phyloP scores from a whole-genome alignment of 2,329 filamentous ascomycete species.

The Tolypocladium tropicale region DNA sequence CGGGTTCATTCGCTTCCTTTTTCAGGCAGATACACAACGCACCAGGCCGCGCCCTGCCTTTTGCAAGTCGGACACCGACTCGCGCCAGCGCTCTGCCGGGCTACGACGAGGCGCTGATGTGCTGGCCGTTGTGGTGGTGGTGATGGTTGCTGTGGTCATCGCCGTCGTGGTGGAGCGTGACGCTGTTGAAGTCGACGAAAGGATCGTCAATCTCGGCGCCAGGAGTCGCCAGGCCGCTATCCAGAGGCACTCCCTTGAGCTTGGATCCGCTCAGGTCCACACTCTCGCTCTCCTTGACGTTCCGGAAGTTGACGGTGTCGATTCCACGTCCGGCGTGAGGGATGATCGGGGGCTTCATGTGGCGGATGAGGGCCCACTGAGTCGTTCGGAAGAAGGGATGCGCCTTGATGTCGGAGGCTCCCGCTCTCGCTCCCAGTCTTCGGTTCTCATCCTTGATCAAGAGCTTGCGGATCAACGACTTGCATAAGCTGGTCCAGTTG shows the following conservation, averaged over 20 bases:
- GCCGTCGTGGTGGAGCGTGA: slow-evolving; percentile 92
- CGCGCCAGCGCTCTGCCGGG: not conserved
- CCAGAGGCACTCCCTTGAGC: slow-evolving; percentile 72
- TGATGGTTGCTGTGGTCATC: slow-evolving; percentile 49
- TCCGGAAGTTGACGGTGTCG: slow-evolving; percentile 94
- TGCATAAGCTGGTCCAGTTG: slow-evolving; percentile 63
- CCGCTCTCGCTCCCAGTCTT: slow-evolving; percentile 83
- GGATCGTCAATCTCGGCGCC: slow-evolving; percentile 76
- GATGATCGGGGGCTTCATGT: slow-evolving; percentile 96
- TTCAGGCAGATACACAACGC: not conserved
- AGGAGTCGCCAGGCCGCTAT: slow-evolving; percentile 77
- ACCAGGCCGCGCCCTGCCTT: not conserved
- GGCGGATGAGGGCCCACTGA: slow-evolving; percentile 92
- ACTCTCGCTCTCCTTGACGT: slow-evolving; percentile 94
- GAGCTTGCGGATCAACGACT: slow-evolving; percentile 90
- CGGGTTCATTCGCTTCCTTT: not conserved
- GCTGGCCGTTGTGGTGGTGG: slow-evolving; percentile 12
- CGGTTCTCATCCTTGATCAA: slow-evolving; percentile 97
- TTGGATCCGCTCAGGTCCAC: slow-evolving; percentile 67
- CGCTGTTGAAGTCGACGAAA: slow-evolving; percentile 97
- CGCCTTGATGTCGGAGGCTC: slow-evolving; percentile 90
- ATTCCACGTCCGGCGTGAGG: slow-evolving; percentile 82
- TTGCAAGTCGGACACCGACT: not conserved
- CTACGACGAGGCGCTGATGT: slow-evolving; percentile 9
- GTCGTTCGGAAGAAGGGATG: slow-evolving; percentile 95